Percentiles rank a stretch among this genome's conserved stretches.
These are phyloP conservation scores for Arthrobotrys pseudoclavata DNA, from an alignment of 2,329 filamentous ascomycete genomes.

Conservation along the genomic window DNA sequence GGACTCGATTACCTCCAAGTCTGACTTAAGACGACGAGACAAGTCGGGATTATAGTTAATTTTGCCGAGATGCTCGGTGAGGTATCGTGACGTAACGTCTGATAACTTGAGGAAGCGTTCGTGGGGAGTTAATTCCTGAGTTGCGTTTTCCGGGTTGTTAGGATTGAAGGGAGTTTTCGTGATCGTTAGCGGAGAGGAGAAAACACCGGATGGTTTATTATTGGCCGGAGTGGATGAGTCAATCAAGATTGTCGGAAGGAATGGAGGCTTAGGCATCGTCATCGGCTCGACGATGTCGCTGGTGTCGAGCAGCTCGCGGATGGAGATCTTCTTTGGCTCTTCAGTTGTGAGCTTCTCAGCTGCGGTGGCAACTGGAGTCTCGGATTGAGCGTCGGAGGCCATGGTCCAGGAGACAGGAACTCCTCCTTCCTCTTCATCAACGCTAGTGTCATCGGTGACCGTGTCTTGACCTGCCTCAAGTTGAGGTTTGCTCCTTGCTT, in stretches of 20 bases:
- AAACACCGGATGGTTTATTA: not conserved
- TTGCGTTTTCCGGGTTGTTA: not conserved
- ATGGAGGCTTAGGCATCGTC: constrained; percentile 2
- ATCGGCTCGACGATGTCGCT: constrained; percentile 40
- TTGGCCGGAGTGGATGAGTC: constrained; percentile 11
- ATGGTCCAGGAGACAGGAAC: constrained; percentile 21
- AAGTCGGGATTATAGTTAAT: constrained; percentile 45
- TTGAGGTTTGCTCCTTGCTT: not conserved
- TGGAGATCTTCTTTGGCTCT: constrained; percentile 36
- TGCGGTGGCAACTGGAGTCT: not conserved
- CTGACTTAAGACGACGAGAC: constrained; percentile 39
- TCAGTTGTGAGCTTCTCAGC: not conserved
- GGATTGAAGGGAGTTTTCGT: constrained; percentile 41
- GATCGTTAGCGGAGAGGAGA: constrained; percentile 40
- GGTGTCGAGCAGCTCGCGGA: constrained; percentile 41
- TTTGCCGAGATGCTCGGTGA: constrained; percentile 41
- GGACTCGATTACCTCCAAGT: constrained; percentile 44
- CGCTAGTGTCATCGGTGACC: not conserved
- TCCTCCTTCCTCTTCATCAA: constrained; percentile 6
- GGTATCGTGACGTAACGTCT: constrained; percentile 28
- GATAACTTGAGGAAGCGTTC: constrained; percentile 45
- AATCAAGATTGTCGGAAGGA: not conserved
- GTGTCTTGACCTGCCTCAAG: not conserved
- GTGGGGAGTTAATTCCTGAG: constrained; percentile 8
- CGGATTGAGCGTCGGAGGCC: constrained; percentile 13